phyloP scores from a whole-genome alignment of 2,329 filamentous ascomycete species.

The Aspergillus viridinutans region DNA sequence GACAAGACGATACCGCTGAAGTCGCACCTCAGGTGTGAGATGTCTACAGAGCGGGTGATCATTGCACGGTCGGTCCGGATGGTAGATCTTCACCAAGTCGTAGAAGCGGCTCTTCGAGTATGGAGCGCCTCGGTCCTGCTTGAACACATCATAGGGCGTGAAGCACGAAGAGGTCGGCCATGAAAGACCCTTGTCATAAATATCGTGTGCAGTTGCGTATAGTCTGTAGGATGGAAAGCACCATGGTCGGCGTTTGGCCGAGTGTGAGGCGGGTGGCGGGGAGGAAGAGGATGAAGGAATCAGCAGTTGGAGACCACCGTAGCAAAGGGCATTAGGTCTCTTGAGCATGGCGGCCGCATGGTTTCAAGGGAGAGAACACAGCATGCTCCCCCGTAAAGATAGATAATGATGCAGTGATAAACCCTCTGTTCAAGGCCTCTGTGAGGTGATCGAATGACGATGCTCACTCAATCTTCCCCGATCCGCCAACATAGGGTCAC shows the following conservation, averaged over 20 bases:
- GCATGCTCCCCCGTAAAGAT: conserved; percentile 9
- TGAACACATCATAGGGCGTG: conserved; percentile 89
- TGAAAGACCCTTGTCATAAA: conserved; percentile 27
- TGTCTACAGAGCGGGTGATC: conserved; percentile 40
- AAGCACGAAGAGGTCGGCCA: conserved; percentile 43
- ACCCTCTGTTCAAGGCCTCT: background rate
- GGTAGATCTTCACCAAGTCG: conserved; percentile 90
- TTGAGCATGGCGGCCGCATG: conserved; percentile 46
- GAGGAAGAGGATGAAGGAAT: conserved; percentile 16
- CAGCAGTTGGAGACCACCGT: conserved; percentile 35
- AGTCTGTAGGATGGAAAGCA: conserved; percentile 19
- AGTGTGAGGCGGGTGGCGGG: conserved; percentile 24
- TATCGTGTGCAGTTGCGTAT: conserved; percentile 33
- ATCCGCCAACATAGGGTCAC: background rate
- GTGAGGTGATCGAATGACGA: background rate
- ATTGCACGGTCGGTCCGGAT: conserved; percentile 66
- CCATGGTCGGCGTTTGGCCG: conserved; percentile 9
- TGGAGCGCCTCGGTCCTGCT: conserved; percentile 54
- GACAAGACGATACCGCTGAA: conserved; percentile 88
- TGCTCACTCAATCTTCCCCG: background rate
- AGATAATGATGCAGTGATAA: background rate
- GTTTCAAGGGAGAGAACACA: conserved; percentile 20
- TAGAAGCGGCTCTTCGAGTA: conserved; percentile 86
- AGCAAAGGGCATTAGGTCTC: conserved; percentile 40
- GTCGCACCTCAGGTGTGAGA: conserved; percentile 58